These are phyloP conservation scores for Blastobotrys raffinosifermentans DNA, from an alignment of 1,139 yeast species.

Conservation along the genomic window DNA sequence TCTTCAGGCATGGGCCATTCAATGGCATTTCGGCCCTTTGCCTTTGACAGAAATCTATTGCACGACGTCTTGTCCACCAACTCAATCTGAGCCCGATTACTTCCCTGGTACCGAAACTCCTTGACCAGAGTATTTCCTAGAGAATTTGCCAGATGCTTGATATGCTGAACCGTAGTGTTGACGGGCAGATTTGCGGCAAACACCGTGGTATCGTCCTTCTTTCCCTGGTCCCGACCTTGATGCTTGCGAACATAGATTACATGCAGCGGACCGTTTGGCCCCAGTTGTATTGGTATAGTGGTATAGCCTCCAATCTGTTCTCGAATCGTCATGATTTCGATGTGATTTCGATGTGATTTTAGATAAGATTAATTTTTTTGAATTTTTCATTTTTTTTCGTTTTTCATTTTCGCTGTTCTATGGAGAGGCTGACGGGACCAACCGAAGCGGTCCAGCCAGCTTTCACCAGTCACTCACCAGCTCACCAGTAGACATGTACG, in stretches of 20 bases:
- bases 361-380: background rate
- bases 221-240: slow-evolving; percentile 16
- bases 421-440: background rate
- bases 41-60: slow-evolving; percentile 55
- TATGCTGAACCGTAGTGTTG: slow-evolving; percentile 44
- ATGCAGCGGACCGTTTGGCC: slow-evolving; percentile 22
- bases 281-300: slow-evolving; percentile 43
- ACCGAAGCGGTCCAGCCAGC: no score
- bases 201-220: slow-evolving; percentile 40
- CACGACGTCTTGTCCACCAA: slow-evolving; percentile 74
- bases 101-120: slow-evolving; percentile 23
- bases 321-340: slow-evolving; percentile 10
- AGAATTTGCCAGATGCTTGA: slow-evolving; percentile 54
- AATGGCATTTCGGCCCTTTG: slow-evolving; percentile 24
- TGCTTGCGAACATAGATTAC: slow-evolving; percentile 28
- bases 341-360: no score
- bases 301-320: slow-evolving; percentile 49
- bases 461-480: no score
- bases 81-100: slow-evolving; percentile 53
- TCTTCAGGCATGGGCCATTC: slow-evolving; percentile 33
- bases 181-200: slow-evolving; percentile 77
- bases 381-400: background rate
- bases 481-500: slow-evolving; percentile 24
- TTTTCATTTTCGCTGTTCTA: background rate
- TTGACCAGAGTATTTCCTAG: slow-evolving; percentile 59